Conservation (phyloP, 495 filamentous ascomycete genomes). For the Hypomontagnella monticulosa region DNA sequence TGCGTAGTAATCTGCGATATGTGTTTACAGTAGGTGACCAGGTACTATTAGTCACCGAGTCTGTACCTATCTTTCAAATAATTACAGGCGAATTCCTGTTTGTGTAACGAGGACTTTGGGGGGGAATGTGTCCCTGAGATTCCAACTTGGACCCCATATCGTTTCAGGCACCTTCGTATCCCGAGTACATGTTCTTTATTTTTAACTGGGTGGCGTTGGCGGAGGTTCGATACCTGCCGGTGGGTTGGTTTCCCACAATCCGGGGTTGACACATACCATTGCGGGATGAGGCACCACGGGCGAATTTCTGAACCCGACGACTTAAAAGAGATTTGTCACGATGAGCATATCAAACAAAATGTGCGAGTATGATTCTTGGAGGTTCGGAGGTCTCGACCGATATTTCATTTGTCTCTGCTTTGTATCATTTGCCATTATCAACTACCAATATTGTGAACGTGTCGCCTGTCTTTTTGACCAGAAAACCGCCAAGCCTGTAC, state of each 20-base stretch:
- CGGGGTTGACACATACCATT: conserved; percentile 11
- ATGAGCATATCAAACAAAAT: conserved; percentile 18
- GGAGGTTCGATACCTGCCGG: neutral
- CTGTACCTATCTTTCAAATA: conserved; percentile 6
- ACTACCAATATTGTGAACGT: conserved; percentile 42
- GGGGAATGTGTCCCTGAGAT: conserved; percentile 10
- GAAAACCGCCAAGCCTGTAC: conserved; percentile 41
- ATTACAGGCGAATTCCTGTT: conserved; percentile 14
- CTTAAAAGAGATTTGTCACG: conserved; percentile 22
- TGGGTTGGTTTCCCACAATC: conserved; percentile 18
- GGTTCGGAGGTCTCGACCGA: conserved; percentile 22
- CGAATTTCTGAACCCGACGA: conserved; percentile 32
- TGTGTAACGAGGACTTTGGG: conserved; percentile 16
- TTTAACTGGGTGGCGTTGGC: conserved; percentile 15
- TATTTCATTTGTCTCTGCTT: conserved; percentile 40
- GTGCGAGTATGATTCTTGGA: conserved; percentile 13
- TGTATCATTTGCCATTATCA: conserved; percentile 39
- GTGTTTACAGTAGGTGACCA: conserved; percentile 22
- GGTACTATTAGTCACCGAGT: conserved; percentile 33
- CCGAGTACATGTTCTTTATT: neutral
- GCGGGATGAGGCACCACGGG: conserved; percentile 27
- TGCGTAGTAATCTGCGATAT: conserved; percentile 41
- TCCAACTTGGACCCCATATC: conserved; percentile 4
- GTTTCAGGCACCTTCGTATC: neutral
- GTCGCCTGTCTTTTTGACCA: conserved; percentile 35